Evolutionary conservation across 2,329 filamentous ascomycete genomes (phyloP).

Genomic region (Colletotrichum ledebouriae): DNA sequence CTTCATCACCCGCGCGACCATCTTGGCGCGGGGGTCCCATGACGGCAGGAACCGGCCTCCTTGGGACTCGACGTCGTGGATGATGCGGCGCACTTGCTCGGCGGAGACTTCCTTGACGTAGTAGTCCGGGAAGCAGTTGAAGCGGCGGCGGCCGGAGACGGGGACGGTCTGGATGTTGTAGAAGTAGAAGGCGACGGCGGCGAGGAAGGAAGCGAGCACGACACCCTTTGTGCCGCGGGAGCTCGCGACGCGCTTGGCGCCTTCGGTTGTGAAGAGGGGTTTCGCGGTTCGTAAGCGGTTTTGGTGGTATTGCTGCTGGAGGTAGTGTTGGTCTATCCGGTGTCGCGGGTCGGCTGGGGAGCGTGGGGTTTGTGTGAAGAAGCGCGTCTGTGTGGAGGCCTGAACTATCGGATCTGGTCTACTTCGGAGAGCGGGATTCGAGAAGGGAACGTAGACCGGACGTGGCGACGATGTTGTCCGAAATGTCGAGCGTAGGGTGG

Average conservation of each 20-base stretch:
- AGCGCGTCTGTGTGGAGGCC: constrained; percentile 32
- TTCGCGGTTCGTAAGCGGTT: constrained; percentile 48
- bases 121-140: constrained; percentile 75
- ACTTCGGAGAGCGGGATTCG: too few species aligned
- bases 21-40: constrained; percentile 66
- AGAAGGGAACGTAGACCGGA: background rate
- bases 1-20: constrained; percentile 75
- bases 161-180: constrained; percentile 80
- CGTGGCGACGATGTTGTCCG: constrained; percentile 4
- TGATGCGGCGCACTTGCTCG: constrained; percentile 68
- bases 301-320: constrained; percentile 29
- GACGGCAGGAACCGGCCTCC: constrained; percentile 69
- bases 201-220: constrained; percentile 56
- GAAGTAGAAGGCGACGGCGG: constrained; percentile 71
- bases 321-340: constrained; percentile 24
- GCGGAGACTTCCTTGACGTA: constrained; percentile 67
- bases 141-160: constrained; percentile 77
- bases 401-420: background rate
- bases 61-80: constrained; percentile 66
- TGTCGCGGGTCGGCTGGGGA: constrained; percentile 25
- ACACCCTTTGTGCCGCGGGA: constrained; percentile 56
- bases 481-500: constrained; percentile 21
- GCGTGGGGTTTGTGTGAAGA: constrained; percentile 45
- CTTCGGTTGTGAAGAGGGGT: constrained; percentile 51
- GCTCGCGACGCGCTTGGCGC: constrained; percentile 48